Evolutionary conservation across 345 rosid genomes (phyloP).

Genomic region (Eucalyptus viminalis): DNA sequence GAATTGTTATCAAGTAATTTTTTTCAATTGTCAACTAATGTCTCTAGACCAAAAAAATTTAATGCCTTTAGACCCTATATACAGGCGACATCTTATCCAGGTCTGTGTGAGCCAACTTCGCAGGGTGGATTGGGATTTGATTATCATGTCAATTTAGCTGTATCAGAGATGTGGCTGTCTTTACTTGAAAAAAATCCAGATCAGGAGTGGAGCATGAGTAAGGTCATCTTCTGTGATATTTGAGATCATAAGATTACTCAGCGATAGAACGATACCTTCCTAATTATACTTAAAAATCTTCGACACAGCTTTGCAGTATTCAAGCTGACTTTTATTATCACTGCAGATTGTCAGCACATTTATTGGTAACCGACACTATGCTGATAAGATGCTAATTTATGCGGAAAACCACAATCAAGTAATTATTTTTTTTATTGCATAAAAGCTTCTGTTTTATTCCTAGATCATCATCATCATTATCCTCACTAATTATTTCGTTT

Average conservation of each 20-base stretch:
- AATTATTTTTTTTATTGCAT: constrained; percentile 2
- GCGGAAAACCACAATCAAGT: constrained; percentile 90
- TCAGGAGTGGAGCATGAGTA: constrained; percentile 88
- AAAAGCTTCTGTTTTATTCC: neutral
- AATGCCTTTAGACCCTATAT: neutral
- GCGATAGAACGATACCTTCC: neutral
- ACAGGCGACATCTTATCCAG: constrained; percentile 88
- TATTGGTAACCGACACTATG: constrained; percentile 49
- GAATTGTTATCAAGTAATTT: neutral
- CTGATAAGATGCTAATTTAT: constrained; percentile 76
- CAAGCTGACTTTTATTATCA: neutral
- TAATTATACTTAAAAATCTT: neutral
- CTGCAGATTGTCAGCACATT: constrained; percentile 73
- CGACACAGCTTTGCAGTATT: neutral
- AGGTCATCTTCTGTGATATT: constrained; percentile 28
- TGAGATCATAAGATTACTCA: neutral
- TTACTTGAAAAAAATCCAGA: constrained; percentile 59
- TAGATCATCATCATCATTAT: neutral
- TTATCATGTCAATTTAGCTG: constrained; percentile 79
- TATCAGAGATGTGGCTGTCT: constrained; percentile 88
- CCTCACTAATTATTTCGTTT: neutral
- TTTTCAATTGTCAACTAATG: neutral
- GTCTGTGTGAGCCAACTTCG: constrained; percentile 78
- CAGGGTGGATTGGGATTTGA: constrained; percentile 97
- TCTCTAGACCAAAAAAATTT: neutral